Evolutionary conservation across 345 rosid species (phyloP), one percentile per base, ranked within the genome.

Genomic region (Syzygium oleosum): DNA sequence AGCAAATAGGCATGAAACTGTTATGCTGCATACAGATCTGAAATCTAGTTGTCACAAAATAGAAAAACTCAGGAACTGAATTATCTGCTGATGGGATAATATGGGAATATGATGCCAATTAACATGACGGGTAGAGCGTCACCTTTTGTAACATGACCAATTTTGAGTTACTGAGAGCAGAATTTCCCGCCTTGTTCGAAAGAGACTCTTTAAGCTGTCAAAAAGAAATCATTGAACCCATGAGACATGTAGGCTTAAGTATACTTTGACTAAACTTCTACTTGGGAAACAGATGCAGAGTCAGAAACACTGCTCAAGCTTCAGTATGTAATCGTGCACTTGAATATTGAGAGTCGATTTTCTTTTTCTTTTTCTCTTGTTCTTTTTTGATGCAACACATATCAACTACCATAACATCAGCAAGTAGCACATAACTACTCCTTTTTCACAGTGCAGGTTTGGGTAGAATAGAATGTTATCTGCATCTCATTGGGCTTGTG

Each of bases 81-180:
- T 73, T 73, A 73, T 73, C 49, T 19, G 49, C 83, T 19, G 22
- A 38, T 73, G 49, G 2, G 2, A 38, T 38, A 73, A 73, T 9
- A 38, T 7, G 0, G 83, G 7, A 38, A 73, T 73, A 10, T 38
- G 25, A 73, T 12, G 9, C 4, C 49, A 73, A 73, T 73, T 73
- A 19, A 73, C 49, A 73, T 38, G 83, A 38, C 25, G 41, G 14
- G 46, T 51, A 34, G 13, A 31, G 21, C 2, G 2, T 84, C 58
- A 95, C 97, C 95, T 96, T 94, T 85, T 94, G 93, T 85, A 95
- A 91, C 80, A 91, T 85, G n/a, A 86, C 91, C 84, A 95, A 84
- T 87, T 90, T 94, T 54, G 92, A 88, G 85, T 89, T 90, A 49
- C 85, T 52, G 49, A 90, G 85, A 55, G 88, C 79, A 52, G 90